Conservation (phyloP, 2,329 filamentous ascomycete genomes). For the Trichoderma harzianum region DNA sequence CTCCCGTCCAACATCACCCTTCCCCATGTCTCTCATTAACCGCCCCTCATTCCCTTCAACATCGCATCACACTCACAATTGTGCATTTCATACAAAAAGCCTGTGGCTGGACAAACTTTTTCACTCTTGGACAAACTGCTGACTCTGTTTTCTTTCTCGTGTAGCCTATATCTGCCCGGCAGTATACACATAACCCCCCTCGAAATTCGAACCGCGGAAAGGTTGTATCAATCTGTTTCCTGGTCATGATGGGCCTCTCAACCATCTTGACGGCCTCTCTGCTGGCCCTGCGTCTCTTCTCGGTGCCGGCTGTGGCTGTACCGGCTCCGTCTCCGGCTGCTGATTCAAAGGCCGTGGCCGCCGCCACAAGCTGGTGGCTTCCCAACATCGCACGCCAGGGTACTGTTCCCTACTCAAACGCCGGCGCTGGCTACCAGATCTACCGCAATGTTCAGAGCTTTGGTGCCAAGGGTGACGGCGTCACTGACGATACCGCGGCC, state of each 20-base stretch:
- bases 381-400: constrained; percentile 67
- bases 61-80: neutral
- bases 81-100: neutral
- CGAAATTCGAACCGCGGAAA: neutral
- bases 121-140: neutral
- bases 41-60: neutral
- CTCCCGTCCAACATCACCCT: neutral
- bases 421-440: constrained; percentile 56
- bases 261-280: constrained; percentile 41
- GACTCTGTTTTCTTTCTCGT: constrained; percentile 6
- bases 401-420: constrained; percentile 53
- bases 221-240: constrained; percentile 14
- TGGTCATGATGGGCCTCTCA: constrained; percentile 46
- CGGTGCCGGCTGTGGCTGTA: constrained; percentile 33
- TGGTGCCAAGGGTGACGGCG: constrained; percentile 64
- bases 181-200: neutral
- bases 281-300: constrained; percentile 42
- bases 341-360: constrained; percentile 22
- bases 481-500: constrained; percentile 78
- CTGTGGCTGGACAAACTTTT: neutral
- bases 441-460: constrained; percentile 76
- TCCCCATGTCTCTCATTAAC: neutral
- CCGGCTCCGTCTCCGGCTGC: constrained; percentile 20
- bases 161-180: constrained; percentile 6
- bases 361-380: constrained; percentile 64